Evolutionary conservation across 768 basidiomycete species (phyloP).

Genomic region (Hemileccinum rubropunctum): DNA sequence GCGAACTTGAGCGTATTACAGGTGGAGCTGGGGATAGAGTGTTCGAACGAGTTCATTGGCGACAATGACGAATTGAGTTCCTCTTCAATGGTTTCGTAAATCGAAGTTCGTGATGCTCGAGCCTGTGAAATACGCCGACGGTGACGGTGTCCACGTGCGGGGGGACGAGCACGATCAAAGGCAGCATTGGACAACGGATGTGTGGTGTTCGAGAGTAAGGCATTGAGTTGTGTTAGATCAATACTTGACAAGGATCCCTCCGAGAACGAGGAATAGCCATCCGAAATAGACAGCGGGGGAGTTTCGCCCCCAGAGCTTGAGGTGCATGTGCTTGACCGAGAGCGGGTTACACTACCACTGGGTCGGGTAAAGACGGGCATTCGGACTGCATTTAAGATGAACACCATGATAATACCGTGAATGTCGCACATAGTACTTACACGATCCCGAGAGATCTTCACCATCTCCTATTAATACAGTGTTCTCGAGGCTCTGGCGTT

Average conservation of each 20-base stretch:
- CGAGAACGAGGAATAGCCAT: constrained; percentile 62
- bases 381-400: constrained; percentile 34
- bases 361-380: constrained; percentile 66
- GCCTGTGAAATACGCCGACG: constrained; percentile 67
- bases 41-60: constrained; percentile 25
- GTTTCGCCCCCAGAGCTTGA: constrained; percentile 67
- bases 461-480: constrained; percentile 63
- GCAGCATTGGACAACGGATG: constrained; percentile 46
- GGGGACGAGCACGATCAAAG: constrained; percentile 38
- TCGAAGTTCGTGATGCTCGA: constrained; percentile 59
- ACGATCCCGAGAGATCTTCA: constrained; percentile 50
- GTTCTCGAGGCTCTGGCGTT: constrained; percentile 67
- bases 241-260: constrained; percentile 78
- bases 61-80: constrained; percentile 44
- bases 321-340: constrained; percentile 70
- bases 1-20: constrained; percentile 29
- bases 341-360: constrained; percentile 41
- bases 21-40: constrained; percentile 13
- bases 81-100: constrained; percentile 81
- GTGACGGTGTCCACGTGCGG: constrained; percentile 63
- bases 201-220: constrained; percentile 52
- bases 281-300: constrained; percentile 66
- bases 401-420: not conserved
- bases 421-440: constrained; percentile 38
- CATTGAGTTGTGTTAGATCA: constrained; percentile 61